Percentiles rank a stretch among this genome's conserved stretches.
These are phyloP conservation scores for Termitomyces sp. DNA, from an alignment of 768 basidiomycete genomes.

Conservation along the genomic window DNA sequence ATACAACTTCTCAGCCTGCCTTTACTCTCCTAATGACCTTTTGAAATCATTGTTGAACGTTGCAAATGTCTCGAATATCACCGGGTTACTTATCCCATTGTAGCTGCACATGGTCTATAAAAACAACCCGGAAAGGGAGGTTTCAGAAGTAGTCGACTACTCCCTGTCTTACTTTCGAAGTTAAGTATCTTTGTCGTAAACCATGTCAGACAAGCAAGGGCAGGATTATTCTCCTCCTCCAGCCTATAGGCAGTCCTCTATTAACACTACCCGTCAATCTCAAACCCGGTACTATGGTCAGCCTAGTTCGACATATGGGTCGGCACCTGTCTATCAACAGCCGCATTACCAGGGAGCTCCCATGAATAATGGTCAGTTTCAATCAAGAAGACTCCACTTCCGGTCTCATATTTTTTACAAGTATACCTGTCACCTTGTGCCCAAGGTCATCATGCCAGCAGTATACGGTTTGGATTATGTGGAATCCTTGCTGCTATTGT, in stretches of 20 bases:
- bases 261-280: background rate
- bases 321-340: conserved; percentile 1
- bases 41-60: background rate
- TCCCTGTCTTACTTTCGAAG: conserved; percentile 3
- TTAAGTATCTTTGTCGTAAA: background rate
- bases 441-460: conserved; percentile 18
- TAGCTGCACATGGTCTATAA: background rate
- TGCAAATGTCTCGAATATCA: background rate
- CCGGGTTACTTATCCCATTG: background rate
- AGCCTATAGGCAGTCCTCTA: conserved; percentile 2
- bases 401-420: background rate
- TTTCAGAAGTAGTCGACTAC: background rate
- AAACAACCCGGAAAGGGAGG: background rate
- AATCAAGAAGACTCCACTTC: background rate
- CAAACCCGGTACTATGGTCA: background rate
- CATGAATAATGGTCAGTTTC: conserved; percentile 1
- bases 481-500: conserved; percentile 24
- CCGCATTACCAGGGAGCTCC: conserved; percentile 6
- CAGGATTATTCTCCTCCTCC: conserved; percentile 2
- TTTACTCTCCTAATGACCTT: background rate
- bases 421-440: conserved; percentile 19
- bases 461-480: conserved; percentile 20
- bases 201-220: conserved; percentile 8
- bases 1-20: background rate
- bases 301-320: background rate